These are phyloP conservation scores for Aspergillus heteromorphus DNA, from an alignment of 495 filamentous ascomycete species.

Conservation along the genomic window DNA sequence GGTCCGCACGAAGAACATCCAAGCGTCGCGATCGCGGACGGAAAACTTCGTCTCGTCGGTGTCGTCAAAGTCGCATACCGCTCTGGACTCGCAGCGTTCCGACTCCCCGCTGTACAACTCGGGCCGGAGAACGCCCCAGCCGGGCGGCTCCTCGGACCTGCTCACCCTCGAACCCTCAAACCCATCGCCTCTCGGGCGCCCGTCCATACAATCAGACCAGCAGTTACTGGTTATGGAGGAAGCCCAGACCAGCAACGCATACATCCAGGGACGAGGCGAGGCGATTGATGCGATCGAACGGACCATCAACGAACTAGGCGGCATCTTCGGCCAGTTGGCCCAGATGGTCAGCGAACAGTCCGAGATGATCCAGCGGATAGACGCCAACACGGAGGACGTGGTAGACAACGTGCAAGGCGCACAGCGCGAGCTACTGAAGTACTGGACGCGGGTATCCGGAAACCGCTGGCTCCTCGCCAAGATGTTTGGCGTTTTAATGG, in stretches of 20 bases:
- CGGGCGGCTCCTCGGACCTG: conserved; percentile 60
- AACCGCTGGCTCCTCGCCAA: conserved; percentile 97
- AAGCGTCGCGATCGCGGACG: conserved; percentile 83
- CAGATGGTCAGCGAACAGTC: conserved; percentile 96
- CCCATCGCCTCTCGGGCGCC: conserved; percentile 45
- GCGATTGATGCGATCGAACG: conserved; percentile 96
- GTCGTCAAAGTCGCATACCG: conserved; percentile 68
- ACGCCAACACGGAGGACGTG: conserved; percentile 93
- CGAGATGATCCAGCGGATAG: conserved; percentile 88
- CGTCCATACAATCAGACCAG: conserved; percentile 64
- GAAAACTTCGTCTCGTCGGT: conserved; percentile 95
- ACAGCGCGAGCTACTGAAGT: conserved; percentile 88
- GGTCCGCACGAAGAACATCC: conserved; percentile 96
- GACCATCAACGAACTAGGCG: conserved; percentile 88
- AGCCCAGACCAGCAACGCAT: conserved; percentile 74
- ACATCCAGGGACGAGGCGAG: conserved; percentile 89
- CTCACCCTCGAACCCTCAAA: conserved; percentile 77
- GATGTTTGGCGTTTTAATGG: conserved; percentile 92
- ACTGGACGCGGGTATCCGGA: conserved; percentile 87
- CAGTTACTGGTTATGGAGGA: conserved; percentile 95
- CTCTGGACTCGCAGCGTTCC: conserved; percentile 50
- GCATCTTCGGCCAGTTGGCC: conserved; percentile 95
- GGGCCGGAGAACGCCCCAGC: conserved; percentile 57
- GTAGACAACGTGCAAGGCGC: conserved; percentile 97
- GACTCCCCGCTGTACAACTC: conserved; percentile 86